Evolutionary conservation across 2,329 filamentous ascomycete species (phyloP), one percentile per base, ranked within the genome.

Genomic region (Elsinoe necatrix): DNA sequence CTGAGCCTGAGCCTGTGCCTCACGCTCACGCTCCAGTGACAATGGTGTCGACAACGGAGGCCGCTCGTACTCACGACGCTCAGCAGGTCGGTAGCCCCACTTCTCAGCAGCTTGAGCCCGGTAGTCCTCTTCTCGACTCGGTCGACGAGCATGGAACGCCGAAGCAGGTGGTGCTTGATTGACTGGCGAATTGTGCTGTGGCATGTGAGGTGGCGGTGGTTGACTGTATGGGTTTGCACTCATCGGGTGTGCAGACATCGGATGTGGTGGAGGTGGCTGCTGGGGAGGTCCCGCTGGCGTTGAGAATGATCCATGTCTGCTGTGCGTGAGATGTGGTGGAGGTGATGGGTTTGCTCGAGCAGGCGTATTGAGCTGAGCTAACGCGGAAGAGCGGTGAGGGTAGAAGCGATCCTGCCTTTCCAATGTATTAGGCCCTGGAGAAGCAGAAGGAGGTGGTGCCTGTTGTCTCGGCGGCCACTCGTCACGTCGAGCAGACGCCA

Each of bases 271-370:
- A 43, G 57, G 54, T 52, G 63, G 57, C 54, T 57, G 29, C 42
- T 61, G 23, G 41, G 61, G 60, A 39, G 57, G 55, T 45, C 61
- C 57, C 43, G 58, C 45, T 54, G 62, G 45, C 25, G 61, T 37
- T 47, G 56, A 23, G 60, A 60, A 54, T 56, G 59, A 35, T 59
- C 54, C 7, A 68, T 56, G 14, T 67, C 70, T 6, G 67, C 62
- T 7, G 67, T 70, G 18, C 66, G 62, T 8, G 68, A 69, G 29
- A 50, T 63, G 63, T 2, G 68, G 68, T n/a, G 69, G 69, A 7
- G 69, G 68, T 9, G 69, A 69, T 7, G 68, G 67, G 45, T 68
- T 68, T 6, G 60, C 64, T 34, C 67, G 62, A 43, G 59, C 48
- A 16, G 64, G 62, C 31, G 62, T 63, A 39, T 64, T 66, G 12